Conservation (phyloP, 169 alveolate species). For the Plasmodium inui region DNA sequence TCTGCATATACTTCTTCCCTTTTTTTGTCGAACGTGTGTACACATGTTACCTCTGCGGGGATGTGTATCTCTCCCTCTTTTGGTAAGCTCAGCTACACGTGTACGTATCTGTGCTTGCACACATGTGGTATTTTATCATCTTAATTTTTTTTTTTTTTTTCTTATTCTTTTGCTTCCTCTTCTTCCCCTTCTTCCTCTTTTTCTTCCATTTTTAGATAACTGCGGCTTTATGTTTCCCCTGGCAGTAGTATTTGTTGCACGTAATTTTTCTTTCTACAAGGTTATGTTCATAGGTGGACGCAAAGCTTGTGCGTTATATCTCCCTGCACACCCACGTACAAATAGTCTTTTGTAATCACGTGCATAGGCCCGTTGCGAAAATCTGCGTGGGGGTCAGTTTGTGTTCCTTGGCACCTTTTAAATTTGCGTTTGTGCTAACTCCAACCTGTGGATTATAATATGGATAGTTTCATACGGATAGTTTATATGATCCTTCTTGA, state of each 20-base stretch:
- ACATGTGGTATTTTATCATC: background rate
- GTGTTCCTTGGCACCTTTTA: background rate
- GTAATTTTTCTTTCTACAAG: background rate
- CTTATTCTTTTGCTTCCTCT: background rate
- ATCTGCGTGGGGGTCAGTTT: background rate
- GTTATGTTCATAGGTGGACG: background rate
- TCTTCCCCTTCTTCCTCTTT: no score
- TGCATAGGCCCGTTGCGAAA: background rate
- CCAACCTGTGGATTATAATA: background rate
- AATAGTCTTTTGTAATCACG: background rate
- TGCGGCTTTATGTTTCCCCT: background rate
- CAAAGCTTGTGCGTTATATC: background rate
- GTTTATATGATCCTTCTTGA: background rate
- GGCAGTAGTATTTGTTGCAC: constrained; percentile 8
- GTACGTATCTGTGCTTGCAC: constrained; percentile 1
- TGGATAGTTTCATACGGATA: background rate
- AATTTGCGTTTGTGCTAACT: background rate
- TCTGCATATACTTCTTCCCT: background rate
- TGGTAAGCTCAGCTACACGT: background rate
- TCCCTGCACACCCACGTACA: background rate
- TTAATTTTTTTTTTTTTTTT: background rate
- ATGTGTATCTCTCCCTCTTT: background rate
- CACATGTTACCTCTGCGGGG: background rate
- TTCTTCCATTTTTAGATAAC: background rate
- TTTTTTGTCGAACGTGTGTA: background rate